Percentiles rank a stretch among this genome's conserved stretches.
Conservation (phyloP, 306 rosid species). For the Fagus sylvatica region DNA sequence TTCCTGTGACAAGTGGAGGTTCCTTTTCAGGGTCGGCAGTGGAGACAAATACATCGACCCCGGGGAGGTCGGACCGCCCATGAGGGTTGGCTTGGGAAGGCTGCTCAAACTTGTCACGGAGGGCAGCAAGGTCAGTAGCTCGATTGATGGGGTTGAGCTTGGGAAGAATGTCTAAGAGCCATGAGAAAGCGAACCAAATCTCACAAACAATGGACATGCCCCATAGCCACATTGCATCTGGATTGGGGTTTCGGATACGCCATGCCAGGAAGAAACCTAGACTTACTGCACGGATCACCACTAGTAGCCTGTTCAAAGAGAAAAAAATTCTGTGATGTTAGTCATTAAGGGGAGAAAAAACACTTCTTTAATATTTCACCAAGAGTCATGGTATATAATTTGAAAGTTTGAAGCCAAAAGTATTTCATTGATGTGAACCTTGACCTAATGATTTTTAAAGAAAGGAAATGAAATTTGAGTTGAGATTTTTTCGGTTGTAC, state of each 20-base stretch:
- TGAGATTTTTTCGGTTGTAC: background rate
- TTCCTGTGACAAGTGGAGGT: slow-evolving; percentile 88
- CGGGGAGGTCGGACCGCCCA: slow-evolving; percentile 78
- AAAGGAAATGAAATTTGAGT: background rate
- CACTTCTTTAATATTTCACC: background rate
- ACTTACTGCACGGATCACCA: slow-evolving; percentile 48
- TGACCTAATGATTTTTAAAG: background rate
- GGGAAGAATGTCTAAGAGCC: slow-evolving; percentile 72
- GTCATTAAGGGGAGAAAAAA: no score
- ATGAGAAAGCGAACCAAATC: slow-evolving; percentile 84
- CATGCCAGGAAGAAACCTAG: slow-evolving; percentile 45
- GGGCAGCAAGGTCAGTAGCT: slow-evolving; percentile 65
- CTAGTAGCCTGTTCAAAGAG: slow-evolving; percentile 48
- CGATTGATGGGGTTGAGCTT: slow-evolving; percentile 84
- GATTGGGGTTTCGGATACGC: slow-evolving; percentile 70
- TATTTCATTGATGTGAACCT: background rate
- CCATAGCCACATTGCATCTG: slow-evolving; percentile 87
- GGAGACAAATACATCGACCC: slow-evolving; percentile 69
- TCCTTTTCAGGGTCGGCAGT: slow-evolving; percentile 82
- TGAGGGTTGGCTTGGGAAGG: slow-evolving; percentile 53
- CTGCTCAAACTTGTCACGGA: slow-evolving; percentile 68
- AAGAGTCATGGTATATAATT: background rate
- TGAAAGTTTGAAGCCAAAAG: background rate
- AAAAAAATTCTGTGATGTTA: background rate
- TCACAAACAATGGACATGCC: slow-evolving; percentile 79